These are phyloP conservation scores for Hypericum perforatum DNA, from an alignment of 345 rosid genomes.

Conservation along the genomic window DNA sequence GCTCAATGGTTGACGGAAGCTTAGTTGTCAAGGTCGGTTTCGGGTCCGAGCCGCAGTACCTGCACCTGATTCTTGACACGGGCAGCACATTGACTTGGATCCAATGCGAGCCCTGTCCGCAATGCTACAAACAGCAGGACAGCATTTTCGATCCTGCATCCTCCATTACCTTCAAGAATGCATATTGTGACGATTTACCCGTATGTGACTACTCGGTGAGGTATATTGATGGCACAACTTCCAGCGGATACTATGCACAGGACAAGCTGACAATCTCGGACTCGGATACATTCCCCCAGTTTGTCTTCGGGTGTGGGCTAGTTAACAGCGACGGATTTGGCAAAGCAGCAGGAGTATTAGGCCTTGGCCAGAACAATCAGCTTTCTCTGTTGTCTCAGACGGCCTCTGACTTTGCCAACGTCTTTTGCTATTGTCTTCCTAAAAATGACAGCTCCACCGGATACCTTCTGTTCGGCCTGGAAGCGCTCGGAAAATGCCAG, in stretches of 20 bases:
- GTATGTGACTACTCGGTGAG: background rate
- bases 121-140: background rate
- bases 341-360: constrained; percentile 17
- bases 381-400: constrained; percentile 15
- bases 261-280: constrained; percentile 12
- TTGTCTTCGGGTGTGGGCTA: constrained; percentile 17
- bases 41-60: constrained; percentile 10
- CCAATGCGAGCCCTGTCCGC: constrained; percentile 6
- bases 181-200: background rate
- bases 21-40: constrained; percentile 14
- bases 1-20: background rate
- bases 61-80: constrained; percentile 16
- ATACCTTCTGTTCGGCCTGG: constrained; percentile 10
- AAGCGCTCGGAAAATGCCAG: constrained; percentile 10
- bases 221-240: constrained; percentile 1
- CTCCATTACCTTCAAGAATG: constrained; percentile 14
- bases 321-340: background rate
- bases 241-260: background rate
- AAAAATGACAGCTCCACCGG: constrained; percentile 1
- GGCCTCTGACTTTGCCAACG: background rate
- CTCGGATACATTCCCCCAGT: background rate
- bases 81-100: constrained; percentile 22
- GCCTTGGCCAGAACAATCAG: constrained; percentile 2
- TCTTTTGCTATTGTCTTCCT: constrained; percentile 26
- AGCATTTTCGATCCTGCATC: constrained; percentile 6